phyloP scores from a whole-genome alignment of 768 basidiomycete species.

The Strobilomyces echinocephalus region DNA sequence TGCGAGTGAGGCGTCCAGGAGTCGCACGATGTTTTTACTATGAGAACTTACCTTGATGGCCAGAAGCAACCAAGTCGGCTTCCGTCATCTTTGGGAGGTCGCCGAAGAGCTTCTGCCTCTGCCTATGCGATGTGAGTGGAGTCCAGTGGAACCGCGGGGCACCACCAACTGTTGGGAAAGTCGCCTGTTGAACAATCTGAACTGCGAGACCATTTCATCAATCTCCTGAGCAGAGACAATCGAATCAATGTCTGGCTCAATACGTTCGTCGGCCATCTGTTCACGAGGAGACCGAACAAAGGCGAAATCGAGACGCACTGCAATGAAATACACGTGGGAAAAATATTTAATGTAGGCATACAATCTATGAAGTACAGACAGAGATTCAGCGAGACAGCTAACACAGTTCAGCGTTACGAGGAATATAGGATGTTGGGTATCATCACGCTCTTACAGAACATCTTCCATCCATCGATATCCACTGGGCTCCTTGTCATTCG shows the following conservation, averaged over 20 bases:
- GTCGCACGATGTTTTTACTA: neutral
- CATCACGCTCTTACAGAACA: conserved; percentile 26
- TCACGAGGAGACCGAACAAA: neutral
- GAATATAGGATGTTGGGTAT: conserved; percentile 17
- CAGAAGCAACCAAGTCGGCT: conserved; percentile 41
- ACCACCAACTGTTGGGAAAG: conserved; percentile 26
- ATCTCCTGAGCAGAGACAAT: conserved; percentile 26
- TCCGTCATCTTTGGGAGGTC: conserved; percentile 50
- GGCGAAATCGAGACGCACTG: neutral
- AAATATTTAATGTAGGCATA: conserved; percentile 16
- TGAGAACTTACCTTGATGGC: conserved; percentile 40
- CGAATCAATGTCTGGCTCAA: conserved; percentile 5
- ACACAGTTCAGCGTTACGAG: conserved; percentile 22
- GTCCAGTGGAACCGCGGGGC: neutral
- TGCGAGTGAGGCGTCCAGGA: conserved; percentile 23
- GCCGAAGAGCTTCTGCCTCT: conserved; percentile 38
- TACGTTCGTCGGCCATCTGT: conserved; percentile 22
- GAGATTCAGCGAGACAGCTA: conserved; percentile 30
- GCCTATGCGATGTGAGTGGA: conserved; percentile 21
- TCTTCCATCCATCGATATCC: conserved; percentile 3
- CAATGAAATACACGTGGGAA: conserved; percentile 26
- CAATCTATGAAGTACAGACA: conserved; percentile 26
- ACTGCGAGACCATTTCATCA: conserved; percentile 29
- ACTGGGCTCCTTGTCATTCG: conserved; percentile 21
- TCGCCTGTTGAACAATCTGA: conserved; percentile 23